phyloP scores from a whole-genome alignment of 352 stramenopile genomes.

The Pythium dissotocum region DNA sequence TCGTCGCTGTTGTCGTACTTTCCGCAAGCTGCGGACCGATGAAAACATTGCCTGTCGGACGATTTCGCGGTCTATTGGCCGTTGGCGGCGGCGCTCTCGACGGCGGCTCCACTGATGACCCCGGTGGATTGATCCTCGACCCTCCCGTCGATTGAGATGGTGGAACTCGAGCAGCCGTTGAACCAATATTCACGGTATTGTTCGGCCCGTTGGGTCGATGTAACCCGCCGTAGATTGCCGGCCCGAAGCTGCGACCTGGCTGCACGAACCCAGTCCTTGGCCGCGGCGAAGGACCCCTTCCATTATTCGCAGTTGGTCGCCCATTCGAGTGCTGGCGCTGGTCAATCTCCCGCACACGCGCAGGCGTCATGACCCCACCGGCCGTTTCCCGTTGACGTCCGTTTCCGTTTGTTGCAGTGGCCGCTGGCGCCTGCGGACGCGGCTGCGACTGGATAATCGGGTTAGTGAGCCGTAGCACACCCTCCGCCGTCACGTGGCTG shows the following conservation, averaged over 20 bases:
- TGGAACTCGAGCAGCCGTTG: neutral
- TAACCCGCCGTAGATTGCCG: neutral
- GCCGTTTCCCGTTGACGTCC: neutral
- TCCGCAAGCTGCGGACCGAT: neutral
- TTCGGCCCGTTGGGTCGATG: neutral
- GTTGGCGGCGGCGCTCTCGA: neutral
- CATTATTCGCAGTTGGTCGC: neutral
- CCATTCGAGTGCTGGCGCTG: neutral
- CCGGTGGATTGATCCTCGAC: neutral
- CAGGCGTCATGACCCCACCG: neutral
- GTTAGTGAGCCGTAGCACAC: slow-evolving; percentile 1
- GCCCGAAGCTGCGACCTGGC: neutral
- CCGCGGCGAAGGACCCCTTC: neutral
- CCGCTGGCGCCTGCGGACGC: neutral
- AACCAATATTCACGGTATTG: neutral
- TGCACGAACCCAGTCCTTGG: neutral
- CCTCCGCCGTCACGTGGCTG: neutral
- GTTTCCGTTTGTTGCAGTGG: neutral
- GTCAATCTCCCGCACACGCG: neutral
- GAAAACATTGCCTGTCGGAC: neutral
- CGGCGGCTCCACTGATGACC: neutral
- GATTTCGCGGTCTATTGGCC: neutral
- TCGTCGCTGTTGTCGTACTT: neutral
- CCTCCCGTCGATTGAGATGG: neutral
- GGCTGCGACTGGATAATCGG: slow-evolving; percentile 11